Conservation (phyloP, 495 filamentous ascomycete genomes). For the Penicillium mononematosum region DNA sequence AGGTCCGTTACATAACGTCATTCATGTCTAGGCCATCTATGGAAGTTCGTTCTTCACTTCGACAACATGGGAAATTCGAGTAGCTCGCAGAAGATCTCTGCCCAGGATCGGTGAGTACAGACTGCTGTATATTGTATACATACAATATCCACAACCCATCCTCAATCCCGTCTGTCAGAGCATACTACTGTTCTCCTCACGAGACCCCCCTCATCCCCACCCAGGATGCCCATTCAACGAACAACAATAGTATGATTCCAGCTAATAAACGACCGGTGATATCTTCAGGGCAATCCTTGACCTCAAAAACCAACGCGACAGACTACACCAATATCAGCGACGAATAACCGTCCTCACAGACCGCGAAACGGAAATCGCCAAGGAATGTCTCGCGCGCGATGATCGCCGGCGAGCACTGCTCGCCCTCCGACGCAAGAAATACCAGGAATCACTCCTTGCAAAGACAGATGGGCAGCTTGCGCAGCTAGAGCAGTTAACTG, state of each 20-base stretch:
- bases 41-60: conserved; percentile 8
- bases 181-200: conserved; percentile 15
- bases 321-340: conserved; percentile 89
- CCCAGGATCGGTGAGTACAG: conserved; percentile 61
- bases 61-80: conserved; percentile 63
- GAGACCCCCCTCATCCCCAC: conserved; percentile 24
- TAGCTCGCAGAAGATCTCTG: conserved; percentile 68
- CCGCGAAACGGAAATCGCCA: conserved; percentile 80
- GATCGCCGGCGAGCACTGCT: conserved; percentile 81
- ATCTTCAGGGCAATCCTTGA: conserved; percentile 80
- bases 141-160: background rate
- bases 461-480: conserved; percentile 92
- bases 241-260: background rate
- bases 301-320: conserved; percentile 96
- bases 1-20: conserved; percentile 27
- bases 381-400: conserved; percentile 68
- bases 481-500: conserved; percentile 78
- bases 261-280: conserved; percentile 6
- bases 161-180: background rate
- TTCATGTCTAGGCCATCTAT: conserved; percentile 9
- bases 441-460: conserved; percentile 84
- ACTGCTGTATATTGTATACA: background rate
- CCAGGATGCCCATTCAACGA: background rate
- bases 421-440: conserved; percentile 92
- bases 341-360: conserved; percentile 80